phyloP scores from a whole-genome alignment of 2,329 filamentous ascomycete species.

The Aspergillus phoenicis region DNA sequence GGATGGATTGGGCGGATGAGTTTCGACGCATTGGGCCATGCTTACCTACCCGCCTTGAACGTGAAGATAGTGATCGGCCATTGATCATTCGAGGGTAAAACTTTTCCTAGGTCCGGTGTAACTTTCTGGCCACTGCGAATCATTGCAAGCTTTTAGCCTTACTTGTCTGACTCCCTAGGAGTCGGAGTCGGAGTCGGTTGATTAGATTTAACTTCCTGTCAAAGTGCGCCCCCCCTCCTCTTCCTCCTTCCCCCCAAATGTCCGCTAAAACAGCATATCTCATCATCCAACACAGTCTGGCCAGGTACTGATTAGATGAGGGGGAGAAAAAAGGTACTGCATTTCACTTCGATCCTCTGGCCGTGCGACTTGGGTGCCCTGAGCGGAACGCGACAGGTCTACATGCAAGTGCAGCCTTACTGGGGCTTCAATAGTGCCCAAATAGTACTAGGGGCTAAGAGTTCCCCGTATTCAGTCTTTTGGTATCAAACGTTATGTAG shows the following conservation, averaged over 20 bases:
- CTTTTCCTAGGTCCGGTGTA: conserved; percentile 12
- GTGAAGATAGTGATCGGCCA: conserved; percentile 20
- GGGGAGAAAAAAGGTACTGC: neutral
- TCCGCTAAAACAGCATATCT: neutral
- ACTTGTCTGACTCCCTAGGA: neutral
- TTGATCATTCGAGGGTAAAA: conserved; percentile 16
- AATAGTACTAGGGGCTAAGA: conserved; percentile 11
- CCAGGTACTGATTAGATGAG: no score
- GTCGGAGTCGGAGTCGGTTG: neutral
- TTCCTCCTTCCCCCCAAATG: neutral
- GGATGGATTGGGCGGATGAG: neutral
- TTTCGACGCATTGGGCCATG: neutral
- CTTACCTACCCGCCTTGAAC: conserved; percentile 1
- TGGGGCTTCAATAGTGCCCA: conserved; percentile 17
- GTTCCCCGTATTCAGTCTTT: neutral
- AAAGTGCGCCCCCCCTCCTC: neutral
- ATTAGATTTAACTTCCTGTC: neutral
- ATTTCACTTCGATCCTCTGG: neutral
- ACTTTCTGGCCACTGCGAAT: conserved; percentile 7
- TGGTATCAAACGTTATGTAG: neutral
- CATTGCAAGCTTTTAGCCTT: conserved; percentile 13
- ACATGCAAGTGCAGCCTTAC: conserved; percentile 25
- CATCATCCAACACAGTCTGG: neutral
- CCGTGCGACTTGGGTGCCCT: conserved; percentile 3
- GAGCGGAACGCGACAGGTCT: conserved; percentile 12